Evolutionary conservation across 371 early-diverging fungal species (phyloP).

Genomic region (Fennellomyces sp.): DNA sequence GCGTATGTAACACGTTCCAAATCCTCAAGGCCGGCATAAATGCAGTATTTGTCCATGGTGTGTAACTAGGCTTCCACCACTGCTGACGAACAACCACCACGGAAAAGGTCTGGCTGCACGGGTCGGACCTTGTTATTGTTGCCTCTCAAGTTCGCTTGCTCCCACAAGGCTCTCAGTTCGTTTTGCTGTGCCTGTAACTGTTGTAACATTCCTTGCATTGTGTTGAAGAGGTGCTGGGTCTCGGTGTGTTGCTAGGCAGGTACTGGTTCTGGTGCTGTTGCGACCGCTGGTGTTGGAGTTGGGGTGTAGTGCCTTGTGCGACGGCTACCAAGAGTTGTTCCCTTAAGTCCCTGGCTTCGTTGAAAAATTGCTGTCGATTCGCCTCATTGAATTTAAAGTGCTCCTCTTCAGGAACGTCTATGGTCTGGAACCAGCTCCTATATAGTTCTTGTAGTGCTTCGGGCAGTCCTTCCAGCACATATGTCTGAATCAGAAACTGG

Average conservation of each 20-base stretch:
- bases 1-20: background rate
- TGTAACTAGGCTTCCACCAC: conserved; percentile 3
- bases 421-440: background rate
- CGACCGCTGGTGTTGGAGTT: background rate
- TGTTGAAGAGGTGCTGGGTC: background rate
- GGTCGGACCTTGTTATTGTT: background rate
- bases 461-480: background rate
- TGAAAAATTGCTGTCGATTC: too few relatives aligned
- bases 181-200: conserved; percentile 1
- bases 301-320: too few relatives aligned
- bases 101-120: background rate
- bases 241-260: too few relatives aligned
- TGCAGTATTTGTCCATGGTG: background rate
- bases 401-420: background rate
- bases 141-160: background rate
- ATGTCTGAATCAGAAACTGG: background rate
- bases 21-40: background rate
- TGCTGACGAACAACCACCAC: background rate
- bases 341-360: too few relatives aligned
- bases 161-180: background rate
- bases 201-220: background rate
- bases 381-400: background rate
- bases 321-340: too few relatives aligned
- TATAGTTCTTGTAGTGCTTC: background rate
- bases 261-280: too few relatives aligned